Evolutionary conservation across 2,329 filamentous ascomycete species (phyloP), one percentile per base, ranked within the genome.

Genomic region (Alternaria arbusti): DNA sequence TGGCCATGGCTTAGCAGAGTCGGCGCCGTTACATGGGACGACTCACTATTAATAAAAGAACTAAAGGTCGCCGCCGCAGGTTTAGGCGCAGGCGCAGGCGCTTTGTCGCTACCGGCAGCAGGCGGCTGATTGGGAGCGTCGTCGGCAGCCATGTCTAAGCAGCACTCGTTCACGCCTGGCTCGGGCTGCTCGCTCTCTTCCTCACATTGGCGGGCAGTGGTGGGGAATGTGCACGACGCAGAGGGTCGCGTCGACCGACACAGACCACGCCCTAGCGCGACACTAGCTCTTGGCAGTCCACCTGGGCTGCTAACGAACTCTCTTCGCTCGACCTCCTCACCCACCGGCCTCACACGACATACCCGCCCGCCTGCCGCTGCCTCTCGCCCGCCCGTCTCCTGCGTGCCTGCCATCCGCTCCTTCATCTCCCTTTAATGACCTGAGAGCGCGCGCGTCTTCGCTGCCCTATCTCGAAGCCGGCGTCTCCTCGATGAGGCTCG

Each of bases 401-500:
- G 45, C 43, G 56, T 73, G 76, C 80, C 76, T 78, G 76, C 56
- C 30, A 54, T 59, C 62, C 65, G 26, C 65, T 54, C 57, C 36
- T 55, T 61, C 59, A 36, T 65, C 59, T 56, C 65, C 47, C 30
- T 52, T 70, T 60, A 20, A 70, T 71, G 68, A 55, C 61, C 65
- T 73, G 71, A 76, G 58, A 62, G 70, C 62, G 64, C 68, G 60
- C 58, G 57, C 62, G 43, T 59, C 61, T 63, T 57, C 66, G 57
- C 60, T 70, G 65, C 67, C 69, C 63, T 63, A 60, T 68, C 54
- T 59, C 64, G 63, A 43, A 66, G 61, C 78, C 81, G 75, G 81
- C 80, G 82, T 82, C 83, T 75, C 77, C 87, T 91, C 93, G 87
- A 96, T 96, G 93, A 88, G 92, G 88, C 89, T 92, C 84, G 91